These are phyloP conservation scores for Linum tenue DNA, from an alignment of 345 rosid species.

Conservation along the genomic window DNA sequence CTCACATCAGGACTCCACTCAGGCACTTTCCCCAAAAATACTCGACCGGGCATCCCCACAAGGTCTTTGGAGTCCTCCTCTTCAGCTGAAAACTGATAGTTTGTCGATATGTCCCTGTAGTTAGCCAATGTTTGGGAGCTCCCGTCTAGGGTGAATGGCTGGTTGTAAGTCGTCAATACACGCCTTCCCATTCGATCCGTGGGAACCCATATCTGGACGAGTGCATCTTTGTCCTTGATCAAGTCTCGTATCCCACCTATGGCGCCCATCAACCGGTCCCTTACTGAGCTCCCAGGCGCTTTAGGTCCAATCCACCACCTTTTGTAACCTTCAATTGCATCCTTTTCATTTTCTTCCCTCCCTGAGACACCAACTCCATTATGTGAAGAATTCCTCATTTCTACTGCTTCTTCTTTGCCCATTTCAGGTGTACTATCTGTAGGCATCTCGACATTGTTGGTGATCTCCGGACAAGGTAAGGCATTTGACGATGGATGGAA, in stretches of 20 bases:
- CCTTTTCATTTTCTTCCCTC: conserved; percentile 7
- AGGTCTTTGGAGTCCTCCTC: conserved; percentile 47
- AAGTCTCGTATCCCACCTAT: conserved; percentile 48
- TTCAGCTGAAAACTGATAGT: conserved; percentile 65
- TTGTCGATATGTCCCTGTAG: conserved; percentile 68
- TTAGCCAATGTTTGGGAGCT: conserved; percentile 50
- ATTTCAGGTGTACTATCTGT: conserved; percentile 17
- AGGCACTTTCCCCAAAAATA: conserved; percentile 70
- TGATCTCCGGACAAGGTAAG: conserved; percentile 37
- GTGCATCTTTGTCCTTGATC: conserved; percentile 53
- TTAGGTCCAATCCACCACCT: conserved; percentile 77
- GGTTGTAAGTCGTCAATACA: conserved; percentile 55
- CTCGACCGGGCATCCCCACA: conserved; percentile 76
- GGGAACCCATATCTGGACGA: conserved; percentile 87
- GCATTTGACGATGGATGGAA: conserved; percentile 32
- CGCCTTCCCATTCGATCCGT: conserved; percentile 54
- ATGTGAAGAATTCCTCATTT: conserved; percentile 11
- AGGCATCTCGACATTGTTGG: conserved; percentile 21
- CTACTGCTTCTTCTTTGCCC: conserved; percentile 27
- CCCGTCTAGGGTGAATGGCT: conserved; percentile 56
- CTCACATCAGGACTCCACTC: conserved; percentile 98
- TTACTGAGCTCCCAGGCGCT: conserved; percentile 41
- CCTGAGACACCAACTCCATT: conserved; percentile 20
- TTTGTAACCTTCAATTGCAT: conserved; percentile 25
- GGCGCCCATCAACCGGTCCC: conserved; percentile 59